A percentile compares a stretch with the other conserved stretches of the same genome.
phyloP scores from a whole-genome alignment of 257 asterid species.

The Nicotiana benthamiana region DNA sequence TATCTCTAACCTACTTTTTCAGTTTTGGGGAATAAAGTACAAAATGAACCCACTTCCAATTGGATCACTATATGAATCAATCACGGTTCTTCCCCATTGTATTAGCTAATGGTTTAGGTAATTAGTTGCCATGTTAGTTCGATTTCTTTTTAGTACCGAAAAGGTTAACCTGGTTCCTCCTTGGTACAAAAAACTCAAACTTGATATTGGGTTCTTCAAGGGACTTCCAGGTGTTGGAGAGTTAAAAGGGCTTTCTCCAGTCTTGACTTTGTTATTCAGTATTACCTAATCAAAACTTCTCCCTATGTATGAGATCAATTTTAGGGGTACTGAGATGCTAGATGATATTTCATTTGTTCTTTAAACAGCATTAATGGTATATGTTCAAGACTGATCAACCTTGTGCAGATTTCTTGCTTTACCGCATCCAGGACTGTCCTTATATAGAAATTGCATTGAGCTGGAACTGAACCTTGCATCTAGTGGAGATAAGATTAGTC shows the following conservation, averaged over 20 bases:
- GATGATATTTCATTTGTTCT: neutral
- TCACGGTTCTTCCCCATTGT: neutral
- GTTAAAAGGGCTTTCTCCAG: neutral
- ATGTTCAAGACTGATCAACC: neutral
- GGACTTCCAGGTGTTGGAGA: neutral
- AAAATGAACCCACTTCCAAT: neutral
- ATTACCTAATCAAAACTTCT: neutral
- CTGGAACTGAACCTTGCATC: slow-evolving; percentile 70
- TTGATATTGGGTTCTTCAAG: neutral
- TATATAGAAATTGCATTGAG: slow-evolving; percentile 57
- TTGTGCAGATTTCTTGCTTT: slow-evolving; percentile 63
- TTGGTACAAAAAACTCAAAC: neutral
- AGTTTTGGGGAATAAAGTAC: neutral
- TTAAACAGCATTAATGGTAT: neutral
- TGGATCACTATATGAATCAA: neutral
- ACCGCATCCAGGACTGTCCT: slow-evolving; percentile 80
- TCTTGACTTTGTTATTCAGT: neutral
- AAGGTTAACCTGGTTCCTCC: neutral
- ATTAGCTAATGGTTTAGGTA: neutral
- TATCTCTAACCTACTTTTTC: neutral
- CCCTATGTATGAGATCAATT: neutral
- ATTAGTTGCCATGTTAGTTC: neutral
- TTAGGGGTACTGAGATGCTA: neutral
- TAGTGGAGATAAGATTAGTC: slow-evolving; percentile 44
- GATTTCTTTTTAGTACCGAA: neutral